phyloP scores from a whole-genome alignment of 257 asterid species.

The Sherardia arvensis region DNA sequence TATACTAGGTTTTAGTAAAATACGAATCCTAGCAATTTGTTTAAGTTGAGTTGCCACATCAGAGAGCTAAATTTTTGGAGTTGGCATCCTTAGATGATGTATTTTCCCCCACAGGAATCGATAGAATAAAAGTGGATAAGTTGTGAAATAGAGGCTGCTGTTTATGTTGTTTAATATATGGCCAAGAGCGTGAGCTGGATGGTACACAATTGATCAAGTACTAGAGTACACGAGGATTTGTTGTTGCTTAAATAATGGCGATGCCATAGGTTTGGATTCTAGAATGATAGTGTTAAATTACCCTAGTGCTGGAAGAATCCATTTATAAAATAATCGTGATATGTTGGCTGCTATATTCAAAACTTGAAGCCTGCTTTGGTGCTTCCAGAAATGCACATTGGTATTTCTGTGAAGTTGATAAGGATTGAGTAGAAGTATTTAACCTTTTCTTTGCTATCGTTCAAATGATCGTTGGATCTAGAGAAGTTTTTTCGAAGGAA shows the following conservation, averaged over 20 bases:
- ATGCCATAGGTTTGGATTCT: background rate
- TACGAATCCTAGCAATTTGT: background rate
- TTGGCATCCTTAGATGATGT: background rate
- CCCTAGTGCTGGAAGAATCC: background rate
- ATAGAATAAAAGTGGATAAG: background rate
- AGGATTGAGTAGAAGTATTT: background rate
- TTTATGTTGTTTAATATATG: background rate
- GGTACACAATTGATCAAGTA: background rate
- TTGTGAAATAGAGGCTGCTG: background rate
- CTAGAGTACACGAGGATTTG: background rate
- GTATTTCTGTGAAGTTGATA: background rate
- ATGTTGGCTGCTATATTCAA: background rate
- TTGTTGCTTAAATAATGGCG: background rate
- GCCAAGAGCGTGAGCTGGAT: background rate
- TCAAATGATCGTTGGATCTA: background rate
- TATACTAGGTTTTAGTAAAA: background rate
- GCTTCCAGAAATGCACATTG: background rate
- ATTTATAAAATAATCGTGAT: background rate
- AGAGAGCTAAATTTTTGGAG: background rate
- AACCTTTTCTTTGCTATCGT: constrained; percentile 1
- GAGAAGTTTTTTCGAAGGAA: background rate
- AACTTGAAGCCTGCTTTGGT: background rate
- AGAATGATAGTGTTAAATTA: background rate
- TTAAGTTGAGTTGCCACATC: background rate
- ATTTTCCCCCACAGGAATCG: background rate